These are phyloP conservation scores for Aspergillus sergii DNA, from an alignment of 2,329 filamentous ascomycete genomes.

Conservation along the genomic window DNA sequence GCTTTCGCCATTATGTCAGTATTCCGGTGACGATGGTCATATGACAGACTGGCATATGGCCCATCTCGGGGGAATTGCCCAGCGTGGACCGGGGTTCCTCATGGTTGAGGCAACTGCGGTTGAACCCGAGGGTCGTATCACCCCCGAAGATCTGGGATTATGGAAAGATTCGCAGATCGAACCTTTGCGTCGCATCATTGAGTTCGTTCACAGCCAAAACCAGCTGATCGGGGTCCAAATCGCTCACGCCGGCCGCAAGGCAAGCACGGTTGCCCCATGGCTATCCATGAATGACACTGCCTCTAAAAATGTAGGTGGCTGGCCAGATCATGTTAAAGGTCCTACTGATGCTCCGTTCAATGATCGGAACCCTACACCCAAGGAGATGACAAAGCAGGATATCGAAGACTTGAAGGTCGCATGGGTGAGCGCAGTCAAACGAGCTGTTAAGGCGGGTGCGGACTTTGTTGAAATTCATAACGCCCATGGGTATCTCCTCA, in stretches of 20 bases:
- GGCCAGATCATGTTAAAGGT: constrained; percentile 57
- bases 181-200: constrained; percentile 66
- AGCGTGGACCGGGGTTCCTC: constrained; percentile 73
- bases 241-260: constrained; percentile 73
- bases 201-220: constrained; percentile 78
- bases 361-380: constrained; percentile 62
- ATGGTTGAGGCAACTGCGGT: constrained; percentile 80
- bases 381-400: constrained; percentile 67
- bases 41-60: constrained; percentile 79
- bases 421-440: constrained; percentile 61
- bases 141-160: constrained; percentile 62
- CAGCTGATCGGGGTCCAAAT: constrained; percentile 80
- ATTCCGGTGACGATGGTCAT: constrained; percentile 70
- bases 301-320: constrained; percentile 55
- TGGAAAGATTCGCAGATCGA: constrained; percentile 84
- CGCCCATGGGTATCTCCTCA: constrained; percentile 77
- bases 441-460: constrained; percentile 69
- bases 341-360: constrained; percentile 65
- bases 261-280: constrained; percentile 59
- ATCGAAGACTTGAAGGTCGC: constrained; percentile 66
- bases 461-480: constrained; percentile 79
- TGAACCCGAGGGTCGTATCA: constrained; percentile 75
- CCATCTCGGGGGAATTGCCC: constrained; percentile 76
- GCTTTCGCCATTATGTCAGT: constrained; percentile 64
- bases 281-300: constrained; percentile 40